phyloP scores from a whole-genome alignment of 257 asterid genomes.

The Ocimum tenuiflorum region DNA sequence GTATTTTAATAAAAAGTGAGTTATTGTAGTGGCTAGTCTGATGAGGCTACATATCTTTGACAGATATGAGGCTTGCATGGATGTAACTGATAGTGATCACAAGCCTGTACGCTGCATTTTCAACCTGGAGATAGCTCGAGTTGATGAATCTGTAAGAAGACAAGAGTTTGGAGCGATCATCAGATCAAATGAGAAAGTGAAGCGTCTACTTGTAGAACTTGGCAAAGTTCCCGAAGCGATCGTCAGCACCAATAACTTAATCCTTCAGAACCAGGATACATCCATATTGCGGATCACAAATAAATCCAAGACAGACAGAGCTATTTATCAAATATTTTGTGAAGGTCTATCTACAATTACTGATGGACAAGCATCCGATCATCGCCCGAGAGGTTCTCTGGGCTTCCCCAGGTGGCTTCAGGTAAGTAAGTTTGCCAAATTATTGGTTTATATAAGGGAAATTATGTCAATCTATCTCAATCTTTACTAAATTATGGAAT shows the following conservation, averaged over 20 bases:
- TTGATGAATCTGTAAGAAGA: conserved; percentile 78
- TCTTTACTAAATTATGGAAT: background rate
- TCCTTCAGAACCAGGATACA: conserved; percentile 71
- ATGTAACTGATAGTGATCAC: conserved; percentile 96
- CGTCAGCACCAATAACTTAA: conserved; percentile 78
- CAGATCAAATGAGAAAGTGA: conserved; percentile 60
- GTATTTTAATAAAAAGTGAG: too few species aligned
- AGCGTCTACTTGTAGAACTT: conserved; percentile 43
- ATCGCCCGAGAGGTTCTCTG: conserved; percentile 69
- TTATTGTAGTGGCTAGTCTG: too few species aligned
- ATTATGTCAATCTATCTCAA: too few species aligned
- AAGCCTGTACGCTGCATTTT: conserved; percentile 92
- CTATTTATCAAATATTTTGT: conserved; percentile 58
- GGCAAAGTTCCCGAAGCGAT: conserved; percentile 70
- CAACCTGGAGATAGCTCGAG: conserved; percentile 78
- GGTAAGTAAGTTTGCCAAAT: too few species aligned
- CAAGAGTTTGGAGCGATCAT: conserved; percentile 87
- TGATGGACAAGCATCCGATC: conserved; percentile 66
- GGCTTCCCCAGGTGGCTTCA: conserved; percentile 96
- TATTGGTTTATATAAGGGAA: too few species aligned
- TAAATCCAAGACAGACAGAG: conserved; percentile 51
- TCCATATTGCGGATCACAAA: conserved; percentile 83
- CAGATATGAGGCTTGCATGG: conserved; percentile 99
- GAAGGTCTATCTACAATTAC: conserved; percentile 67
- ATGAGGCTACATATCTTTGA: conserved; percentile 21